Evolutionary conservation across 1,139 yeast species (phyloP).

Genomic region (Saccharomyces hybrid): DNA sequence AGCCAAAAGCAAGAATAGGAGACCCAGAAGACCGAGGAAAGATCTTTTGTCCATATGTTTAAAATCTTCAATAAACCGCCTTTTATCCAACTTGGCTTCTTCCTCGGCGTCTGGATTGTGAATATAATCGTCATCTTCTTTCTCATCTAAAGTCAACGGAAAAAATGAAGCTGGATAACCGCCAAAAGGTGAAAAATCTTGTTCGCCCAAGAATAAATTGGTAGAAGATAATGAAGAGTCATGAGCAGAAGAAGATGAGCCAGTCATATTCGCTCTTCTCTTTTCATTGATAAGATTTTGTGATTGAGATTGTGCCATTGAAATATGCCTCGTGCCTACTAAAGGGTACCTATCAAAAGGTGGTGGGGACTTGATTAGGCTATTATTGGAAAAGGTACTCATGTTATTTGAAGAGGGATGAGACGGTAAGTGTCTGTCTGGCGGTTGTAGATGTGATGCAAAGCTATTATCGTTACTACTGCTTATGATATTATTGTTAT

Average conservation of each 20-base stretch:
- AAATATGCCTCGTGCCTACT: constrained; percentile 43
- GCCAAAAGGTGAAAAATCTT: constrained; percentile 77
- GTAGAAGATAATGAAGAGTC: constrained; percentile 24
- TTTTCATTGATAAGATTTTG: constrained; percentile 10
- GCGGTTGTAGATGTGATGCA: background rate
- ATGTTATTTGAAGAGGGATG: constrained; percentile 12
- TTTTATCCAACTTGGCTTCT: constrained; percentile 70
- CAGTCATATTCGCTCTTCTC: constrained; percentile 4
- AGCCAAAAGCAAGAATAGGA: constrained; percentile 49
- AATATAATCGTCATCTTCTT: constrained; percentile 83
- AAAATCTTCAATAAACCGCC: constrained; percentile 52
- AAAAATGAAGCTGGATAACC: constrained; percentile 87
- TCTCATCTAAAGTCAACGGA: constrained; percentile 79
- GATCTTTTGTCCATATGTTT: constrained; percentile 54
- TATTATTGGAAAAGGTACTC: constrained; percentile 16
- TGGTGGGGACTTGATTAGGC: constrained; percentile 35
- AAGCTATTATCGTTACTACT: background rate
- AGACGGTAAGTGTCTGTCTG: constrained; percentile 5
- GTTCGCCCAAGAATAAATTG: constrained; percentile 34
- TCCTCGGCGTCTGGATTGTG: constrained; percentile 90
- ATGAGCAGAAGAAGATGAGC: background rate
- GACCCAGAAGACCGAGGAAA: constrained; percentile 51
- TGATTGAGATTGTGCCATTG: constrained; percentile 29
- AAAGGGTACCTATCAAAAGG: constrained; percentile 52
- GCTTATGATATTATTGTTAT: background rate